Evolutionary conservation across 108 stramenopile species (phyloP).

Genomic region (Fragilaria crotonensis): DNA sequence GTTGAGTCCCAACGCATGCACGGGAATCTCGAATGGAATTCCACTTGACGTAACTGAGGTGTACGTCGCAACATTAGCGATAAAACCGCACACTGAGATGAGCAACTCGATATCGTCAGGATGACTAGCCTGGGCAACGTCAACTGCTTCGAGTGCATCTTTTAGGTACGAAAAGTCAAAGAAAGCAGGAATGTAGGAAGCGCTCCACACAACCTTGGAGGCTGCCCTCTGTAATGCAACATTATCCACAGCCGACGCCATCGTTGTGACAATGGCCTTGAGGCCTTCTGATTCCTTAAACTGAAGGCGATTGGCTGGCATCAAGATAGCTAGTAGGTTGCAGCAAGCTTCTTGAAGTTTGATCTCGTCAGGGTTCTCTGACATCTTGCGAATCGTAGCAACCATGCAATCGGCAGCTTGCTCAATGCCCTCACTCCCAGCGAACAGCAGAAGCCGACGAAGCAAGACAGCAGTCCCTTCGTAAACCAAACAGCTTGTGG

Average conservation of each 20-base stretch:
- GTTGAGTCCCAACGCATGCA: not conserved
- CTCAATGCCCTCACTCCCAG: not conserved
- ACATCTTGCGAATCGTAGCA: not conserved
- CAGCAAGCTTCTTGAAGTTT: constrained; percentile 5
- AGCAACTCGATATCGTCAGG: constrained; percentile 3
- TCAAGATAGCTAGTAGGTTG: constrained; percentile 1
- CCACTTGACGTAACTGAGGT: not conserved
- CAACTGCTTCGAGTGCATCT: constrained; percentile 1
- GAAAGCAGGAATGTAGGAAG: constrained; percentile 3
- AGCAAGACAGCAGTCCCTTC: not conserved
- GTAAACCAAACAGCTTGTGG: not conserved
- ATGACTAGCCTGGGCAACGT: not conserved
- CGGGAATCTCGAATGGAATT: not conserved
- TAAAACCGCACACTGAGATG: constrained; percentile 16
- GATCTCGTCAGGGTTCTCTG: not conserved
- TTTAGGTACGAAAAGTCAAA: constrained; percentile 13
- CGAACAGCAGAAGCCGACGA: not conserved
- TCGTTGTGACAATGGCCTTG: constrained; percentile 6
- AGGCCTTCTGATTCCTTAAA: not conserved
- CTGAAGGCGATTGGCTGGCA: not conserved
- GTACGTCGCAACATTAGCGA: constrained; percentile 11
- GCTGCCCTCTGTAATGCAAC: not conserved
- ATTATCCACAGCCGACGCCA: not conserved
- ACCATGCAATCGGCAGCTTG: constrained; percentile 3
- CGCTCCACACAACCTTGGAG: constrained; percentile 10